Evolutionary conservation across 306 rosid genomes (phyloP), one percentile per base, ranked within the genome.

Genomic region (Clitoria ternatea): DNA sequence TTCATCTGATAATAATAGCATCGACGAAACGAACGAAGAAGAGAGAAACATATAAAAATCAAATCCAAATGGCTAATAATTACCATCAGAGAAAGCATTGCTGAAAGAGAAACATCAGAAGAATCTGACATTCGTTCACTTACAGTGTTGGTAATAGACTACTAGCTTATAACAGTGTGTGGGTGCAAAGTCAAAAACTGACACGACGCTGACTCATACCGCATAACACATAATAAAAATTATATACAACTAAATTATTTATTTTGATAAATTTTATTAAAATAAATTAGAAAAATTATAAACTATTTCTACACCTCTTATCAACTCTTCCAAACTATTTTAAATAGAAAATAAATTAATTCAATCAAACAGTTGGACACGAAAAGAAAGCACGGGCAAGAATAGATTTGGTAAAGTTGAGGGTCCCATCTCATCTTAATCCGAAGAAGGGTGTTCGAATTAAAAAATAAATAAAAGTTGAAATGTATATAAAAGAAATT

Each of bases 191-290:
- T 78, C 82, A 19, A 47, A 44, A 56, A 22, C 79, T 79, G 83
- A 79, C 69, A 17, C 70, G 67, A 57, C 30, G 24, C 79, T 79
- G 83, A 79, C 75, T 79, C 83, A 66, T 3, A 14, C 66, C 75
- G 83, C 83, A 79, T 53, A 64, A 40, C 49, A 12, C 56, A 32
- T 30, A 14, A 20, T 55, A n/a, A 26, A 53, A 27, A 23, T 53
- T 23, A 27, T n/a, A n/a, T n/a, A n/a, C n/a, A n/a, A n/a, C n/a
- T n/a, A n/a, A n/a, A n/a, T n/a, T n/a, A n/a, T n/a, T n/a, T 29
- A 29, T 2, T 29, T 2, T 29, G 5, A 29, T 29, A 29, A 29
- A 2, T 2, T 29, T 2, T 29, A 5, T 2, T 29, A 2, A 29
- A 29, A 29, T 29, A 29, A 29, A 2, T 2, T 29, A 29, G 32